Evolutionary conservation across 164 flowering plant genomes (phyloP).

Genomic region (Nymphaea colorata): DNA sequence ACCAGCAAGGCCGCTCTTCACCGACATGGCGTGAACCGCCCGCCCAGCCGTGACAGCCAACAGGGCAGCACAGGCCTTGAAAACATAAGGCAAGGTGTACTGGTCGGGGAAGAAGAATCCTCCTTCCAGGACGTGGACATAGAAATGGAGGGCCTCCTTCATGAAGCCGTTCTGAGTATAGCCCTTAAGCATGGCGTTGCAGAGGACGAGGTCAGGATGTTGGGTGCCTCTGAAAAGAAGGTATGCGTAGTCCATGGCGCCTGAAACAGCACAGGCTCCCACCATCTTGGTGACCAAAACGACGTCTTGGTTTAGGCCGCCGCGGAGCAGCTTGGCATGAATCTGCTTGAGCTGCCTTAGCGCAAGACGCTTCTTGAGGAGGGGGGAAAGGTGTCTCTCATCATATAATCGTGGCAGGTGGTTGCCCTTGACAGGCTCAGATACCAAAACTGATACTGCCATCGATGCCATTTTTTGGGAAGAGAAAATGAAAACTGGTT

Average conservation of each 20-base stretch:
- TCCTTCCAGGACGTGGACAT: neutral
- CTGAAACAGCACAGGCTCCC: slow-evolving; percentile 11
- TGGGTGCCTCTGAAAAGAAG: neutral
- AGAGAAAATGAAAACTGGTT: too few species aligned
- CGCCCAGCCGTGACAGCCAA: neutral
- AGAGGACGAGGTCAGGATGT: neutral
- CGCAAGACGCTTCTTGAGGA: slow-evolving; percentile 10
- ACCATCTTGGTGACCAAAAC: slow-evolving; percentile 12
- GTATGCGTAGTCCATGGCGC: neutral
- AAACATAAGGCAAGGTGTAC: neutral
- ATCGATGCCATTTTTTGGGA: neutral
- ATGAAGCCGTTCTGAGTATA: neutral
- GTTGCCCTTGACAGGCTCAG: neutral
- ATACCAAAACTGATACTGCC: neutral
- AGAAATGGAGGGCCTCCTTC: neutral
- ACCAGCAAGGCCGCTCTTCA: slow-evolving; percentile 1
- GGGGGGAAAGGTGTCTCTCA: slow-evolving; percentile 8
- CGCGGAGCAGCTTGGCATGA: slow-evolving; percentile 15
- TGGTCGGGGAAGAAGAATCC: neutral
- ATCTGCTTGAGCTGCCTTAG: slow-evolving; percentile 16
- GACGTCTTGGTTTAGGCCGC: slow-evolving; percentile 9
- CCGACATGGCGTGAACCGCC: neutral
- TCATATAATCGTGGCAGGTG: slow-evolving; percentile 8
- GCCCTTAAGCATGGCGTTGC: slow-evolving; percentile 1
- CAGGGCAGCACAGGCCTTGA: neutral